phyloP scores from a whole-genome alignment of 176 grass and related monocot species.

The Cenchrus purpureus region DNA sequence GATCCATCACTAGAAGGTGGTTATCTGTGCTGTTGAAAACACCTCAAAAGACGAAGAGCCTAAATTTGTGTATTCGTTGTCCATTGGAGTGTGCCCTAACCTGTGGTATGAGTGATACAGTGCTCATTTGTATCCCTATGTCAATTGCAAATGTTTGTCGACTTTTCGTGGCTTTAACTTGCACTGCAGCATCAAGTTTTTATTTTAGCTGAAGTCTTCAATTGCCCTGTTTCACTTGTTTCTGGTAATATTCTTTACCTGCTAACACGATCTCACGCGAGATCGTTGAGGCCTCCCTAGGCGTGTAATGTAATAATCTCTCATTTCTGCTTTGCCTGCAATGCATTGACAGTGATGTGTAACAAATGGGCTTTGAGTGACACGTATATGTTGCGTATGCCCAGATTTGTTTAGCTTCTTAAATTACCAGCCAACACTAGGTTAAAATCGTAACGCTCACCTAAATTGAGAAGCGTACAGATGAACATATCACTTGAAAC shows the following conservation, averaged over 20 bases:
- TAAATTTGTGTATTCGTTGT: constrained; percentile 21
- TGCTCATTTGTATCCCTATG: not conserved
- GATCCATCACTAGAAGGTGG: not conserved
- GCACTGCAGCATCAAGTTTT: constrained; percentile 1
- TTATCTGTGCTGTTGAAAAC: constrained; percentile 1
- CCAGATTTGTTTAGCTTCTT: too few species aligned
- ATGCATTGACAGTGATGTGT: not conserved
- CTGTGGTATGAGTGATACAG: not conserved
- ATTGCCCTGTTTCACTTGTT: not conserved
- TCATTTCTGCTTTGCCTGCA: not conserved
- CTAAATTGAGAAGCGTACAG: too few species aligned
- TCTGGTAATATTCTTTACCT: not conserved
- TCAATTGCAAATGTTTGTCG: not conserved
- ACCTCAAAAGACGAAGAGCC: constrained; percentile 1
- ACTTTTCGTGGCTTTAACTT: constrained; percentile 12
- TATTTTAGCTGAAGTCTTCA: not conserved
- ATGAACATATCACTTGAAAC: not conserved
- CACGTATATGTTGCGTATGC: not conserved
- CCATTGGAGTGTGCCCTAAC: not conserved
- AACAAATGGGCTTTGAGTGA: not conserved
- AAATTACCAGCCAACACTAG: too few species aligned
- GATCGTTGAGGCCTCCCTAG: not conserved
- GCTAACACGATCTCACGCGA: not conserved
- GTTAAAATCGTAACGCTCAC: too few species aligned
- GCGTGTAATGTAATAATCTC: not conserved